phyloP scores from a whole-genome alignment of 805 yeast genomes.

The Debaryomyces hansenii region DNA sequence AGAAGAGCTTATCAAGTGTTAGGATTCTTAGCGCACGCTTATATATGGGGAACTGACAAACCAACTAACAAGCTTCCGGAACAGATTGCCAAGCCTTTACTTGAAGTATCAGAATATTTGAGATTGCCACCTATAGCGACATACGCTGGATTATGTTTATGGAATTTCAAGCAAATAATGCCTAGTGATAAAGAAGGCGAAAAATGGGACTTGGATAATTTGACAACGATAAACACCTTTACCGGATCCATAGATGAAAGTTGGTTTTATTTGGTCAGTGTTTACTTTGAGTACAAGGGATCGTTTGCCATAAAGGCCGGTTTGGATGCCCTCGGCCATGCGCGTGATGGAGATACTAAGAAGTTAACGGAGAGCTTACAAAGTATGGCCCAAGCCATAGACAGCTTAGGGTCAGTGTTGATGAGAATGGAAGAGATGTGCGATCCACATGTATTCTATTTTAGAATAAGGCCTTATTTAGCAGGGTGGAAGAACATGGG shows the following conservation, averaged over 20 bases:
- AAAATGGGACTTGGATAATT: constrained; percentile 59
- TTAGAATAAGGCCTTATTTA: constrained; percentile 79
- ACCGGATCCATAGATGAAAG: constrained; percentile 90
- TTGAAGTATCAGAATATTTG: constrained; percentile 55
- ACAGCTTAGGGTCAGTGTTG: constrained; percentile 67
- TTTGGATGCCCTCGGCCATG: constrained; percentile 60
- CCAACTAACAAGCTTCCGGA: constrained; percentile 66
- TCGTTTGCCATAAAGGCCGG: constrained; percentile 71
- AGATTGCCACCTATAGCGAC: constrained; percentile 86
- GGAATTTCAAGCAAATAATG: constrained; percentile 76
- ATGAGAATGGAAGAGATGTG: constrained; percentile 90
- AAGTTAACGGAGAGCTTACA: constrained; percentile 52
- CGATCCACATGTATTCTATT: constrained; percentile 90
- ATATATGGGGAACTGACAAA: constrained; percentile 77
- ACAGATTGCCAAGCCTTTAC: constrained; percentile 69
- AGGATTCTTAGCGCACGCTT: constrained; percentile 82
- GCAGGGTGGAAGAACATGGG: constrained; percentile 96
- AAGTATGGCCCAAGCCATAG: constrained; percentile 71
- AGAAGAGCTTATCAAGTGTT: constrained; percentile 81
- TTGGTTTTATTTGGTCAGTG: constrained; percentile 91
- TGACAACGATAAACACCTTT: constrained; percentile 79
- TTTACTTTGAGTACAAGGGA: constrained; percentile 81
- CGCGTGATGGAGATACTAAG: constrained; percentile 45
- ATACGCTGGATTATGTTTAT: constrained; percentile 81
- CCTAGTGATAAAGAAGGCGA: constrained; percentile 34